Conservation (phyloP, 2,329 filamentous ascomycete species). For the Cytospora piceae region DNA sequence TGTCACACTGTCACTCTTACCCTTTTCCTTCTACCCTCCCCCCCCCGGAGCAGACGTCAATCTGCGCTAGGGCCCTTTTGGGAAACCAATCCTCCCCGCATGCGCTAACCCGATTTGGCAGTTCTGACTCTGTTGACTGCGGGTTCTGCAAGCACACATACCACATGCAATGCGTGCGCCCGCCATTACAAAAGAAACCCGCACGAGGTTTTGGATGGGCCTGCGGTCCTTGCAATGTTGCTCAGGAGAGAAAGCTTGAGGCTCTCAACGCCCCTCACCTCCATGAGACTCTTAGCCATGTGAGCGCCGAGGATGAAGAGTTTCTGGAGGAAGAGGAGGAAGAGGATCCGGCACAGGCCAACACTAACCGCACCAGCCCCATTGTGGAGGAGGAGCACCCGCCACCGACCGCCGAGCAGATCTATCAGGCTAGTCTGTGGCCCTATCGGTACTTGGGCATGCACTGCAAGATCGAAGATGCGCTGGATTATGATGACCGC, state of each 20-base stretch:
- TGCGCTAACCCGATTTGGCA: conserved; percentile 43
- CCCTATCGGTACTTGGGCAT: conserved; percentile 94
- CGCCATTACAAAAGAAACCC: conserved; percentile 90
- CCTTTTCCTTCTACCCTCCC: conserved; percentile 10
- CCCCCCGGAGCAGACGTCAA: conserved; percentile 22
- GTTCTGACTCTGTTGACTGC: conserved; percentile 94
- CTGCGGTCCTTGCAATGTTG: conserved; percentile 91
- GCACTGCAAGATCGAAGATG: conserved; percentile 94
- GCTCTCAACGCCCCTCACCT: conserved; percentile 82
- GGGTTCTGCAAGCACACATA: conserved; percentile 94
- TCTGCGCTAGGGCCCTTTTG: conserved; percentile 23
- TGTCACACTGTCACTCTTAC: conserved; percentile 4
- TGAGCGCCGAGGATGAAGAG: conserved; percentile 69
- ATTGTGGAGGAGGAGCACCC: conserved; percentile 62
- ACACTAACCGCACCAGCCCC: conserved; percentile 67
- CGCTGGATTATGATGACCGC: conserved; percentile 93
- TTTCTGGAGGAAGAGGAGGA: conserved; percentile 74
- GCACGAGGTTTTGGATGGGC: conserved; percentile 98
- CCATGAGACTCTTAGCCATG: conserved; percentile 66
- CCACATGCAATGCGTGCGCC: conserved; percentile 97
- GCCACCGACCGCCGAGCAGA: conserved; percentile 78
- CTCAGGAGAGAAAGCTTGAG: conserved; percentile 91
- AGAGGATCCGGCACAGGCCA: conserved; percentile 60
- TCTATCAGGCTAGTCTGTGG: conserved; percentile 92
- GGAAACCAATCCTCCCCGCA: conserved; percentile 14